Conservation (phyloP, 2,329 filamentous ascomycete genomes). For the Penicillium sp. region DNA sequence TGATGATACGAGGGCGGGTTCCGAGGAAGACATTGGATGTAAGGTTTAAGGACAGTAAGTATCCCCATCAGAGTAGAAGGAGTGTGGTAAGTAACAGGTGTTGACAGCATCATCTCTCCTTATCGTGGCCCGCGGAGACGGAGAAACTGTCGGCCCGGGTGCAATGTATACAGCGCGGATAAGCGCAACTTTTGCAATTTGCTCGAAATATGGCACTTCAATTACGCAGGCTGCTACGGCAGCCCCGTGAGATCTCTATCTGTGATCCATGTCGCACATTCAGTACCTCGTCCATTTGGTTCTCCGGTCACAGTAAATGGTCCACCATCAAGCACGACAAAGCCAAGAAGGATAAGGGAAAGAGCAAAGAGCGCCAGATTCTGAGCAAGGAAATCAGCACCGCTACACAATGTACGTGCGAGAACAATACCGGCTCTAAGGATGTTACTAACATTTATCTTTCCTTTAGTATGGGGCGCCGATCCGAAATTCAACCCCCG, state of each 20-base stretch:
- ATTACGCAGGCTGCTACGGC: constrained; percentile 20
- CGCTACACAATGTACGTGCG: constrained; percentile 59
- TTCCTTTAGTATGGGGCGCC: constrained; percentile 62
- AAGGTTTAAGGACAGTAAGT: constrained; percentile 2
- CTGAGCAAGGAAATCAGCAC: constrained; percentile 70
- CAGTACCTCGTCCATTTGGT: constrained; percentile 41
- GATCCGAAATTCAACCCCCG: constrained; percentile 70
- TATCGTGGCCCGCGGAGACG: constrained; percentile 29
- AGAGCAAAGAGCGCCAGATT: constrained; percentile 63
- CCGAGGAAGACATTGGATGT: constrained; percentile 39
- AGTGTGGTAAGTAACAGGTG: background rate
- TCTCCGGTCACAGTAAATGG: constrained; percentile 85
- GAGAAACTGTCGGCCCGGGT: constrained; percentile 30
- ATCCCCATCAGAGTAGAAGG: constrained; percentile 13
- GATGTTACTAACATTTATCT: constrained; percentile 8
- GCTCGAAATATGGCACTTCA: constrained; percentile 24
- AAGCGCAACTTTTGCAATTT: background rate
- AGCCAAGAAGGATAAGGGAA: constrained; percentile 71
- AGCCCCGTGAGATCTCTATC: constrained; percentile 9
- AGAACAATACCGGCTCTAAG: background rate
- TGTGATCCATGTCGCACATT: constrained; percentile 44
- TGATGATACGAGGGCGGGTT: constrained; percentile 32
- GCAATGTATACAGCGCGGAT: constrained; percentile 15
- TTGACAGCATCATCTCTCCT: constrained; percentile 18
- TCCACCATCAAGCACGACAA: constrained; percentile 96